These are phyloP conservation scores for Fusarium sp. DNA, from an alignment of 2,329 filamentous ascomycete genomes.

Conservation along the genomic window DNA sequence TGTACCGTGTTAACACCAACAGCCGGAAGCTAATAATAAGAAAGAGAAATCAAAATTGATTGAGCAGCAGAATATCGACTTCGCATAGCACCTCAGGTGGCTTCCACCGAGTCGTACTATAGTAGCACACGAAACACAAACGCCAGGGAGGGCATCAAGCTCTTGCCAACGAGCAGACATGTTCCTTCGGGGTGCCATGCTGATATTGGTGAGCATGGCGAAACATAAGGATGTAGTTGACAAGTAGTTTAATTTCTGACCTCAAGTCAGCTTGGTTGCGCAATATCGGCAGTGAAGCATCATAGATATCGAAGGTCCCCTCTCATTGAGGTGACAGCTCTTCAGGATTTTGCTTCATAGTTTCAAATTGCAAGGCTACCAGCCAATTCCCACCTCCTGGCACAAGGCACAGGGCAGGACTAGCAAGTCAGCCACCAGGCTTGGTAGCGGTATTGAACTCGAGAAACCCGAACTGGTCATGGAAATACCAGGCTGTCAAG, in stretches of 20 bases:
- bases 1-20: background rate
- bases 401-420: constrained; percentile 26
- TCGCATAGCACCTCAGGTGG: background rate
- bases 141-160: background rate
- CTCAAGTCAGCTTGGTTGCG: background rate
- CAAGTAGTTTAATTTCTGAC: background rate
- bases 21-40: background rate
- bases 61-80: background rate
- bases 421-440: constrained; percentile 8
- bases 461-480: background rate
- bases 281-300: background rate
- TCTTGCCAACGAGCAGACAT: background rate
- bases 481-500: constrained; percentile 8
- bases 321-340: background rate
- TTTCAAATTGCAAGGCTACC: background rate
- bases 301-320: background rate
- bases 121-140: background rate
- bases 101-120: background rate
- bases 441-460: background rate
- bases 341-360: constrained; percentile 1
- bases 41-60: background rate
- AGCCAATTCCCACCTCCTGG: constrained; percentile 5
- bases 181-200: background rate
- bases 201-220: background rate
- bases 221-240: background rate